Evolutionary conservation across 2,329 filamentous ascomycete species (phyloP), one percentile per base, ranked within the genome.

Genomic region (Hortaea sp.): DNA sequence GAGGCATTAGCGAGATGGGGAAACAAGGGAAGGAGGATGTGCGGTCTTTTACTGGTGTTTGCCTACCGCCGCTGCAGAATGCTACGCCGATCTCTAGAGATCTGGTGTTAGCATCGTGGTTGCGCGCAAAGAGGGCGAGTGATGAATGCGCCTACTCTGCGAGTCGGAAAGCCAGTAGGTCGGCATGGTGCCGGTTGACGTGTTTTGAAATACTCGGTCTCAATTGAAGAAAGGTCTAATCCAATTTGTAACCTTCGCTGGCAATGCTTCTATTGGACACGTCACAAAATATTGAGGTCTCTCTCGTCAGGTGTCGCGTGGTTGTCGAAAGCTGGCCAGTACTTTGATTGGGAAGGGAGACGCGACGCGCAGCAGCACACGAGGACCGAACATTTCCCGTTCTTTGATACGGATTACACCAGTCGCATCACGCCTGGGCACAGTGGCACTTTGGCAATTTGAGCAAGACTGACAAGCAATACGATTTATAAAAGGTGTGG

Each of bases 141-240:
- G 30, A 38, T 44, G 44, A 31, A 31, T 28, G 7, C 11, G 74
- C 85, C 63, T 77, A 95, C 90, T 97, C 70, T 97, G 90, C 64
- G 85, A 80, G 71, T 97, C 90, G 60, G 89, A 86, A 63, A 97
- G 77, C 90, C 90, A 97, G 85, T 95, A 94, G 50, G 87, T 84
- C 63, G 84, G 85, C 85, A 89, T 86, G 44, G 67, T 77, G 32
- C 9, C 4, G 32, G 32, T 35, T 2, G 32, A n/a, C 32, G n/a
- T n/a, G 32, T 35, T n/a, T 9, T 35, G 7, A n/a, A 9, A 9
- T 35, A 3, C n/a, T 35, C 32, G 9, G 9, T 35, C 32, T 35
- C 32, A n/a, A 9, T n/a, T 2, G 32, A 35, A 9, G 7, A n/a
- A 9, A 3, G 9, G 2, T 35, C n/a, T 9, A 35, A 2, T 9